Conservation (phyloP, 257 asterid genomes). For the Cruciata laevipes region DNA sequence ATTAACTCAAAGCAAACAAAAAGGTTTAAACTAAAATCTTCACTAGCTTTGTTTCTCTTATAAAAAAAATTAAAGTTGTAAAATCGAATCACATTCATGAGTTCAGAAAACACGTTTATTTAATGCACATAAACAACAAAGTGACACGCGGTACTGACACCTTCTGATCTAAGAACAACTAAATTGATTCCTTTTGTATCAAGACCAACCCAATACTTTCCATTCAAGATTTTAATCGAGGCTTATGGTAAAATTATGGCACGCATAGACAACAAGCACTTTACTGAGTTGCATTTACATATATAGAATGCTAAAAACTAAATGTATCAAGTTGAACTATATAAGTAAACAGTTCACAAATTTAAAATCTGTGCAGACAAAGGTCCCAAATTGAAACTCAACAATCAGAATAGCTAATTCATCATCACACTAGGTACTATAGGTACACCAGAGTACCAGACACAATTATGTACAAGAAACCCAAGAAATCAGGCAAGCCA, state of each 20-base stretch:
- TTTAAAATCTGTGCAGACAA: not conserved
- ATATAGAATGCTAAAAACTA: not conserved
- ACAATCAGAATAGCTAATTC: not conserved
- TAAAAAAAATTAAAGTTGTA: not conserved
- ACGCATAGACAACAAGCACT: not conserved
- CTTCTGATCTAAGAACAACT: slow-evolving; percentile 1
- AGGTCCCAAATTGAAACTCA: not conserved
- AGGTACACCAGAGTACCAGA: not conserved
- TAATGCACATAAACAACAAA: no score
- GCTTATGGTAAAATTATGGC: not conserved
- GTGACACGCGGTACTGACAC: not conserved
- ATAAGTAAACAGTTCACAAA: not conserved
- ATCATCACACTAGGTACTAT: not conserved
- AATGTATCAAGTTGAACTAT: not conserved
- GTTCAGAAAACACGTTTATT: not conserved
- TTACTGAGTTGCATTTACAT: not conserved
- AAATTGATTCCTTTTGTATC: not conserved
- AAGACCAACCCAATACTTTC: not conserved
- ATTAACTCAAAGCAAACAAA: not conserved
- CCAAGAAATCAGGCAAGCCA: not conserved
- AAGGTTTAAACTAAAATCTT: not conserved
- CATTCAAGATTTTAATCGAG: not conserved
- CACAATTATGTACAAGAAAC: slow-evolving; percentile 1
- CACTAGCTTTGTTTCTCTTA: not conserved
- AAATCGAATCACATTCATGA: not conserved